Base-by-base conservation (phyloP, 306 rosid genomes). In the Crataegus laevigata region DNA sequence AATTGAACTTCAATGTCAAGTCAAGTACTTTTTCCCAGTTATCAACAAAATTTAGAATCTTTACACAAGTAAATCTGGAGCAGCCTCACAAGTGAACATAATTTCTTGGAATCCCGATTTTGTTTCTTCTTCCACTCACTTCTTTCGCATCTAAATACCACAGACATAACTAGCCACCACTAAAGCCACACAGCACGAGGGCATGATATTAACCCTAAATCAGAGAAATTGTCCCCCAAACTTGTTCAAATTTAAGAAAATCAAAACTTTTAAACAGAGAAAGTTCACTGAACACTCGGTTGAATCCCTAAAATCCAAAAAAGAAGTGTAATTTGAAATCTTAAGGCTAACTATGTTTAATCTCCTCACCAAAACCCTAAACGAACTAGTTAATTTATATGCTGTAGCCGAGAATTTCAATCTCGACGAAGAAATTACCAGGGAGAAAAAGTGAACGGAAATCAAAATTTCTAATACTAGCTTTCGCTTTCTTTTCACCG, bases 311-410 rank as follows among this genome's bases (percentile, higher is more conserved):
- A 58, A 59, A 51, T 12, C 21, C 17, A 14, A 28, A 68, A 67
- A 18, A 5, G 15, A 76, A 69, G 18, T 52, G 13, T 5, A 54
- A 79, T 19, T 40, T 6, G 13, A 80, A 69, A 50, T 29, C 77
- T 58, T 19, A 70, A 70, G 9, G 43, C 8, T 6, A 5, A 18
- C 22, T 21, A 47, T n/a, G 57, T 43, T 30, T 18, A 61, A 74
- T 28, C 74, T 77, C 32, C 43, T 21, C 7, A 47, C 24, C 13
- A 25, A 55, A 79, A 79, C 83, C 82, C 80, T 75, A 82, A 71
- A 60, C 65, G 66, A 25, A 55, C 67, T 21, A 74, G 64, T 64
- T 28, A 25, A 42, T 38, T 38, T 26, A 73, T 24, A 30, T n/a
- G 14, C 36, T 51, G 24, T 40, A 70, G 66, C 51, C 25, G 22